These are phyloP conservation scores for Phytophthora palmivora DNA, from an alignment of 352 stramenopile genomes.

Conservation along the genomic window DNA sequence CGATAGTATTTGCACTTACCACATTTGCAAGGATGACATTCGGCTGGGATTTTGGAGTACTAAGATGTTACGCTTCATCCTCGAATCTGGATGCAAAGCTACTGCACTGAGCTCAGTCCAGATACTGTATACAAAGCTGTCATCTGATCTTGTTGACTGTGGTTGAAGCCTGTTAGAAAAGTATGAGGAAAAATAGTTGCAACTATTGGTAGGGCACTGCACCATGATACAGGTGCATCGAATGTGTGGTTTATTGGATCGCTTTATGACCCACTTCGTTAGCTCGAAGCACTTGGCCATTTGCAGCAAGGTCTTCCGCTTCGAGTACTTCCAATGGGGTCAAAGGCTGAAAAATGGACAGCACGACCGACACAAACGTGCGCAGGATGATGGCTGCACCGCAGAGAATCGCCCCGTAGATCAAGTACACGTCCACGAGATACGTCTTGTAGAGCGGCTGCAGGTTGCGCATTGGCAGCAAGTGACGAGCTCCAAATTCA, in stretches of 20 bases:
- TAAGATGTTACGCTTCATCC: not conserved
- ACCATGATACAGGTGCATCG: conserved; percentile 9
- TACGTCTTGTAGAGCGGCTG: conserved; percentile 87
- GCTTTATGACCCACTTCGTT: conserved; percentile 29
- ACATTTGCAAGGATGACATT: too few relatives aligned
- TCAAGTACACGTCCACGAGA: conserved; percentile 86
- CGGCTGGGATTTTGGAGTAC: conserved; percentile 4
- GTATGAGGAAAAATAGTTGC: conserved; percentile 9
- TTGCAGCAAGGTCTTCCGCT: conserved; percentile 29
- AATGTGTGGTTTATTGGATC: conserved; percentile 26
- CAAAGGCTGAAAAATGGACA: conserved; percentile 68
- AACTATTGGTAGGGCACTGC: conserved; percentile 16
- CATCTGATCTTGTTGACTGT: not conserved
- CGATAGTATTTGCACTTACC: conserved; percentile 11
- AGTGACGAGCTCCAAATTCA: conserved; percentile 56
- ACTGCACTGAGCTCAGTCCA: conserved; percentile 7
- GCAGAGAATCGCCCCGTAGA: conserved; percentile 87
- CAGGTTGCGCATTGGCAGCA: conserved; percentile 61
- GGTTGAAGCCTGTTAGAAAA: conserved; percentile 15
- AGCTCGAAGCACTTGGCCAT: conserved; percentile 9
- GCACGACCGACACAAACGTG: conserved; percentile 74
- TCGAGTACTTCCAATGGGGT: conserved; percentile 27
- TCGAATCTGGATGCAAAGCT: not conserved
- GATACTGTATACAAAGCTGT: too few relatives aligned
- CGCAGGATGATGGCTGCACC: conserved; percentile 83